phyloP scores from a whole-genome alignment of 2,329 filamentous ascomycete species.

The Pseudogymnoascus sp. region DNA sequence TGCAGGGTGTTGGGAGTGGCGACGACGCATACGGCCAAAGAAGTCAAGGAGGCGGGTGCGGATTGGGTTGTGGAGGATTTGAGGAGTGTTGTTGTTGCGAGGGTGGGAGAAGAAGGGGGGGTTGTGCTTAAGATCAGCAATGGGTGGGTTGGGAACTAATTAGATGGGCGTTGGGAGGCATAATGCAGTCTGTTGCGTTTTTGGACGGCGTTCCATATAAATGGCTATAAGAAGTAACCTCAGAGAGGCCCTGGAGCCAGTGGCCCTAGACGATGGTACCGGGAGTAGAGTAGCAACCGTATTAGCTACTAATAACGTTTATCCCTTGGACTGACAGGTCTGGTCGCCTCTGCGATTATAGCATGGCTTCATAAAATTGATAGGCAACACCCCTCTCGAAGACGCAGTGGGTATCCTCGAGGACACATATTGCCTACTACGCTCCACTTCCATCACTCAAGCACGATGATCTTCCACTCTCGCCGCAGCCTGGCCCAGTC shows the following conservation, averaged over 20 bases:
- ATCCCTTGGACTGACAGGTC: neutral
- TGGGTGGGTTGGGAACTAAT: conserved; percentile 13
- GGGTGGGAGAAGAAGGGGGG: conserved; percentile 31
- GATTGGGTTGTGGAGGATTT: conserved; percentile 65
- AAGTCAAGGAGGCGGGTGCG: conserved; percentile 54
- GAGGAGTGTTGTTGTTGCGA: conserved; percentile 47
- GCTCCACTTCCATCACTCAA: too few relatives aligned
- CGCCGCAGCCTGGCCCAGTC: too few relatives aligned
- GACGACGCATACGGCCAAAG: conserved; percentile 55
- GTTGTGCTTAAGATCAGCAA: conserved; percentile 24
- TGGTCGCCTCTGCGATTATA: neutral
- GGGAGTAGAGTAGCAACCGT: neutral
- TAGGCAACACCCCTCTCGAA: neutral
- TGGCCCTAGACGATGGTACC: neutral
- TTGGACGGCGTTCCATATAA: neutral
- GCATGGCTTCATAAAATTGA: neutral
- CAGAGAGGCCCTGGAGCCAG: neutral
- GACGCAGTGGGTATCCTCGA: too few relatives aligned
- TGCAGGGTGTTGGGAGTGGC: conserved; percentile 59
- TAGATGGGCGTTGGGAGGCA: neutral
- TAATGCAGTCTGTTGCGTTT: neutral
- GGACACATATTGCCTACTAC: too few relatives aligned
- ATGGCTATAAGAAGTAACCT: neutral
- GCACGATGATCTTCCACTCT: too few relatives aligned
- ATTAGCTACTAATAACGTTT: neutral